Conservation (phyloP, 768 basidiomycete genomes). For the Tricholoma hemisulphureum region DNA sequence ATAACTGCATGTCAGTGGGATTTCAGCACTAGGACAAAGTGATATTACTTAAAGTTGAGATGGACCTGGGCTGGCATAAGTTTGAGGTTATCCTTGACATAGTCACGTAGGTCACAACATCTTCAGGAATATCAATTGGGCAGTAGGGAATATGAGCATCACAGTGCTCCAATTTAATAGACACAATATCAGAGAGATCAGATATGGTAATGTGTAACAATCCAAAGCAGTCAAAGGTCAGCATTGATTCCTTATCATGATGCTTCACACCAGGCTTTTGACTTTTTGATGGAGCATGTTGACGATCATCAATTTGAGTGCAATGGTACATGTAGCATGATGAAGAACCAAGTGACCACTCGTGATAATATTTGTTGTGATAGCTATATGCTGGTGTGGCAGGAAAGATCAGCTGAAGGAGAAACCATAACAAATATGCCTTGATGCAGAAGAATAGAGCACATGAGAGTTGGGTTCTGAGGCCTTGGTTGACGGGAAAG, state of each 20-base stretch:
- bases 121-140: neutral
- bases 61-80: neutral
- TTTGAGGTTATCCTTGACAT: neutral
- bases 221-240: constrained; percentile 21
- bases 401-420: too few species aligned
- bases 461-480: too few species aligned
- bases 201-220: constrained; percentile 21
- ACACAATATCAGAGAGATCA: neutral
- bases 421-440: too few species aligned
- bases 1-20: neutral
- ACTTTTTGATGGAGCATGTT: constrained; percentile 16
- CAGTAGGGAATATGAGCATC: neutral
- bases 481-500: too few species aligned
- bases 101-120: neutral
- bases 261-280: constrained; percentile 16
- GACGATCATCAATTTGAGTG: constrained; percentile 12
- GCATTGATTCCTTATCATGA: constrained; percentile 23
- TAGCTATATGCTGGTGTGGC: neutral
- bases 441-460: neutral
- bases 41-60: neutral
- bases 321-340: constrained; percentile 14
- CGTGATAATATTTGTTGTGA: constrained; percentile 3
- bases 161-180: neutral
- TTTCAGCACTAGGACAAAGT: neutral
- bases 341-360: neutral